Percentiles rank a stretch among this genome's conserved stretches.
Evolutionary conservation across 768 basidiomycete species (phyloP).

Genomic region (Russula dissimulans): DNA sequence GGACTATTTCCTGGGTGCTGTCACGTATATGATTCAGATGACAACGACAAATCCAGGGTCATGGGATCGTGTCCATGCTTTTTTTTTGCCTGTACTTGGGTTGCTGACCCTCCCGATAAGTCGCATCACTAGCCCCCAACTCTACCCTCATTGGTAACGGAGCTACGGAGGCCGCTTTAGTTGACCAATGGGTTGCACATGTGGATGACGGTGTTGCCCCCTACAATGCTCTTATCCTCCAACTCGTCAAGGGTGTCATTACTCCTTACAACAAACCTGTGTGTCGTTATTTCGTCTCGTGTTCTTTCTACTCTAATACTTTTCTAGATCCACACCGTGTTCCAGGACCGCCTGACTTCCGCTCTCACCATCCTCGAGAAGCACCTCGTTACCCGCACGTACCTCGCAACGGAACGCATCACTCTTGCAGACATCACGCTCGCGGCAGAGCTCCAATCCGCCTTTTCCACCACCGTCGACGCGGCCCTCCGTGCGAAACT

Average conservation of each 20-base stretch:
- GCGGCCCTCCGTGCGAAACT: slow-evolving; percentile 52
- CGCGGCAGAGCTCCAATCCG: slow-evolving; percentile 48
- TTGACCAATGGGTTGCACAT: slow-evolving; percentile 83
- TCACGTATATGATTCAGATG: neutral
- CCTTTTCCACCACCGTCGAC: slow-evolving; percentile 53
- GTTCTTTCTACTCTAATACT: neutral
- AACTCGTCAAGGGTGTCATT: slow-evolving; percentile 39
- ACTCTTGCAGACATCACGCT: slow-evolving; percentile 81
- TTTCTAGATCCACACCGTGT: slow-evolving; percentile 46
- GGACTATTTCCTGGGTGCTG: neutral
- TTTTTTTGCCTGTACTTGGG: neutral
- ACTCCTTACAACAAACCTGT: slow-evolving; percentile 78
- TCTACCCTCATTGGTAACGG: slow-evolving; percentile 64
- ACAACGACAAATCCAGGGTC: neutral
- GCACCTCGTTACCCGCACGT: slow-evolving; percentile 72
- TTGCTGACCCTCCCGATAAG: slow-evolving; percentile 33
- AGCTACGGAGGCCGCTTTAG: slow-evolving; percentile 55
- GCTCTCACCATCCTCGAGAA: slow-evolving; percentile 60
- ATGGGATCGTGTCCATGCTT: neutral
- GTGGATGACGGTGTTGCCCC: slow-evolving; percentile 53
- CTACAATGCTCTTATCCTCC: slow-evolving; percentile 30
- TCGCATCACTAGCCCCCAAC: slow-evolving; percentile 69
- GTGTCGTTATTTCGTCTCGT: slow-evolving; percentile 23
- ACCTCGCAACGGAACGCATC: slow-evolving; percentile 90
- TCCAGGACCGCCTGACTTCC: slow-evolving; percentile 45